Evolutionary conservation across 306 rosid genomes (phyloP).

Genomic region (Begonia masoniana): DNA sequence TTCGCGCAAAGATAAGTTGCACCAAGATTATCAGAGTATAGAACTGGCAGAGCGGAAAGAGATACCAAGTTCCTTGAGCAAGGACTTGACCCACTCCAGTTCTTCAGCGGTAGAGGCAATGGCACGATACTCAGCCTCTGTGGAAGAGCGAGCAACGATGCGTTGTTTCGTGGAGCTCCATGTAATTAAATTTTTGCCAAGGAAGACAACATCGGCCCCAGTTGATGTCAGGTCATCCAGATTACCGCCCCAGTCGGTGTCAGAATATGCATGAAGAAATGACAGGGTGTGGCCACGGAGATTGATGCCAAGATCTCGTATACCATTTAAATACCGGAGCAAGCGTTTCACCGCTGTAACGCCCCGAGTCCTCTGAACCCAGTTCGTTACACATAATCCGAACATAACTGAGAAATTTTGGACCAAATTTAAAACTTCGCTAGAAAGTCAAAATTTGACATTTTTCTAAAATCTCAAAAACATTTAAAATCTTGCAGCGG

Average conservation of each 20-base stretch:
- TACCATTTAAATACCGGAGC: too few relatives aligned
- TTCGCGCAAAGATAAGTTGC: neutral
- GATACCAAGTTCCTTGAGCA: neutral
- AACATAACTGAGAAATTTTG: too few relatives aligned
- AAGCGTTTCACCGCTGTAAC: too few relatives aligned
- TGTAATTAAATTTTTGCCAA: neutral
- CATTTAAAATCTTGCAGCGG: too few relatives aligned
- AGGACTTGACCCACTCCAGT: neutral
- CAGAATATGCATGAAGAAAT: neutral
- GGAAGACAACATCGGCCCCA: neutral
- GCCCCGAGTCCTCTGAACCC: too few relatives aligned
- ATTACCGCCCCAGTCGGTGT: neutral
- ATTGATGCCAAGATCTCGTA: too few relatives aligned
- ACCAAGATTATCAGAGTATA: neutral
- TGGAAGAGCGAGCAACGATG: neutral
- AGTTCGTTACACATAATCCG: too few relatives aligned
- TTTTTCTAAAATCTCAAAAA: too few relatives aligned
- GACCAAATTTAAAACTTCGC: too few relatives aligned
- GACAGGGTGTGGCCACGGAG: neutral
- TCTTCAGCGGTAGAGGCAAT: neutral
- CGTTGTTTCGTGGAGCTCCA: neutral
- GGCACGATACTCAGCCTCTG: too few relatives aligned
- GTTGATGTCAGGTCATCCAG: neutral
- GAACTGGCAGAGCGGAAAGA: neutral
- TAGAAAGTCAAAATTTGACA: too few relatives aligned